These are phyloP conservation scores for Rhizopus stolonifer DNA, from an alignment of 371 early-diverging fungal species.

Conservation along the genomic window DNA sequence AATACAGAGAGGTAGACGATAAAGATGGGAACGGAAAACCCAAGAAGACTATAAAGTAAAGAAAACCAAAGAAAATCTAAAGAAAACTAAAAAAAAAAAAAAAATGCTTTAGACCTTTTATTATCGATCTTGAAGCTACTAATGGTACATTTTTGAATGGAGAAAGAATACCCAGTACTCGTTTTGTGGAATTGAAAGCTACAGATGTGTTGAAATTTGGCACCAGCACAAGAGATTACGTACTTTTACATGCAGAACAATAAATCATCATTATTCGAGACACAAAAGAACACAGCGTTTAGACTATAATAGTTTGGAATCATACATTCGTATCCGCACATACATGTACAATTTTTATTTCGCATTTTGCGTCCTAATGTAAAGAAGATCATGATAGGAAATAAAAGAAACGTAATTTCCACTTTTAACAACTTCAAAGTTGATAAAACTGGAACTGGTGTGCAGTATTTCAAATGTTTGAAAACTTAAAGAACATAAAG, in stretches of 20 bases:
- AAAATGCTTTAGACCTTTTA: conserved; percentile 66
- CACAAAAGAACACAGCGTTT: too few species aligned
- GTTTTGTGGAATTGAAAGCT: conserved; percentile 80
- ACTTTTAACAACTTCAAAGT: too few species aligned
- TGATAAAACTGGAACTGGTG: too few species aligned
- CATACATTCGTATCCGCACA: too few species aligned
- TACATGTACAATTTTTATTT: too few species aligned
- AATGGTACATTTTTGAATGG: conserved; percentile 92
- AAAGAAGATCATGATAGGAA: too few species aligned
- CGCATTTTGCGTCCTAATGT: too few species aligned
- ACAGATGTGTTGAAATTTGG: conserved; percentile 90
- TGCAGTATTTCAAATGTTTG: too few species aligned
- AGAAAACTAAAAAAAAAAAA: neutral
- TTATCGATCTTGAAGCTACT: conserved; percentile 92
- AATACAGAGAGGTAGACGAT: conserved; percentile 21
- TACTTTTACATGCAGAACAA: conserved; percentile 75
- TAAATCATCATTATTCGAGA: too few species aligned
- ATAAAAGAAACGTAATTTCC: too few species aligned
- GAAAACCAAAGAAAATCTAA: conserved; percentile 1
- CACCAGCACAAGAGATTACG: conserved; percentile 87
- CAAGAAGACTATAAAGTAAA: conserved; percentile 57
- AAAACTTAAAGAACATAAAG: too few species aligned
- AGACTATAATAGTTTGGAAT: too few species aligned
- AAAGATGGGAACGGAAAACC: conserved; percentile 15
- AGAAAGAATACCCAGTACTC: conserved; percentile 66